phyloP scores from a whole-genome alignment of 2,329 filamentous ascomycete genomes.

The Colletotrichum melonis region DNA sequence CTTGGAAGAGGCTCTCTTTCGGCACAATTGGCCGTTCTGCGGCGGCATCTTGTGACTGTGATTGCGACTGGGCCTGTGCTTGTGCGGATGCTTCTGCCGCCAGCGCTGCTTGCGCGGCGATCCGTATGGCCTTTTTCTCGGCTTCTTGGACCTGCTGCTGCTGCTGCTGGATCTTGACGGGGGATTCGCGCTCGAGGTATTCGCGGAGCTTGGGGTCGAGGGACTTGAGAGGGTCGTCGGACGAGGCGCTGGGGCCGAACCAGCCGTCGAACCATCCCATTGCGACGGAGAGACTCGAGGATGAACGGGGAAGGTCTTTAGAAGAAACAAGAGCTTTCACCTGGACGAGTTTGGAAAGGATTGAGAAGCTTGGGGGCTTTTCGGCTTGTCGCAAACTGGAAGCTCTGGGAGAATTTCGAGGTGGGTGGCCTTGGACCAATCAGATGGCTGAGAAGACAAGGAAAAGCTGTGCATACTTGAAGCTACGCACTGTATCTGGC shows the following conservation, averaged over 20 bases:
- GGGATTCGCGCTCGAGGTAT: conserved; percentile 86
- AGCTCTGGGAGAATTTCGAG: conserved; percentile 34
- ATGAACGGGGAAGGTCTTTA: no score
- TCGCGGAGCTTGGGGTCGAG: conserved; percentile 87
- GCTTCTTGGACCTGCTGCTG: conserved; percentile 36
- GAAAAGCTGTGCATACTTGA: neutral
- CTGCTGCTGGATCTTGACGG: conserved; percentile 69
- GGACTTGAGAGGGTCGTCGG: conserved; percentile 72
- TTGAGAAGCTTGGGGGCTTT: neutral
- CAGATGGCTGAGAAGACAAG: conserved; percentile 28
- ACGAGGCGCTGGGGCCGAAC: conserved; percentile 58
- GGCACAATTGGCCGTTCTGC: conserved; percentile 51
- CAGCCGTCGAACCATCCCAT: conserved; percentile 70
- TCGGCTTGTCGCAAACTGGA: conserved; percentile 19
- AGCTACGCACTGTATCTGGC: neutral
- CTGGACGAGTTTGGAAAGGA: neutral
- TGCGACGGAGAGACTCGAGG: conserved; percentile 16
- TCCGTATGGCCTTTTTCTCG: conserved; percentile 28
- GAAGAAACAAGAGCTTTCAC: neutral
- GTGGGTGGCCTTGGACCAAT: conserved; percentile 19
- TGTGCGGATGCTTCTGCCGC: conserved; percentile 27
- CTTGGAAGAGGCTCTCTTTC: conserved; percentile 64
- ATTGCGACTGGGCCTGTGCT: conserved; percentile 19
- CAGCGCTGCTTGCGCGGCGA: conserved; percentile 35
- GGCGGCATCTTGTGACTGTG: conserved; percentile 9